These are phyloP conservation scores for Niebla homalea DNA, from an alignment of 495 filamentous ascomycete species.

Conservation along the genomic window DNA sequence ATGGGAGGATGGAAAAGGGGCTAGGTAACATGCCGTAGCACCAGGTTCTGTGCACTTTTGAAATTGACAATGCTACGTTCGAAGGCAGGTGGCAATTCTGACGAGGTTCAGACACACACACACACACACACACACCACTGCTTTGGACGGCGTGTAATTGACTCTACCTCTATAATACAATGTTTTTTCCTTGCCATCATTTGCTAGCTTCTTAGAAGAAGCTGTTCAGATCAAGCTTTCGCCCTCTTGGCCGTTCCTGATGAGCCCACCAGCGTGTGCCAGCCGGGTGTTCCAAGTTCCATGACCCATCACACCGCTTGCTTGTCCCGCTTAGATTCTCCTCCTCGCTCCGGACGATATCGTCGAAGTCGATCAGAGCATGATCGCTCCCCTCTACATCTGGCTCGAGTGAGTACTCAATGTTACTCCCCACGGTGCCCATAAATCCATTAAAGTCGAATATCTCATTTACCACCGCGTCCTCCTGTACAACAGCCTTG, in stretches of 20 bases:
- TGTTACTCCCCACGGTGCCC: conserved; percentile 39
- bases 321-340: conserved; percentile 15
- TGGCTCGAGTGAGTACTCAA: conserved; percentile 44
- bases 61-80: too few relatives aligned
- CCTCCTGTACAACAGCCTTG: conserved; percentile 41
- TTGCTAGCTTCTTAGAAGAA: conserved; percentile 13
- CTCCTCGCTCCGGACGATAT: conserved; percentile 29
- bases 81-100: too few relatives aligned
- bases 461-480: conserved; percentile 27
- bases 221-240: conserved; percentile 3
- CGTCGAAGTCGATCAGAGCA: conserved; percentile 39
- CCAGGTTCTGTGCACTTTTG: too few relatives aligned
- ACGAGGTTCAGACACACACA: too few relatives aligned
- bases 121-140: too few relatives aligned
- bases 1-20: too few relatives aligned
- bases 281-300: conserved; percentile 31
- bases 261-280: conserved; percentile 17
- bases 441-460: conserved; percentile 43
- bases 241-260: conserved; percentile 10
- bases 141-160: too few relatives aligned
- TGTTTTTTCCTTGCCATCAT: too few relatives aligned
- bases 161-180: too few relatives aligned
- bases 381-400: conserved; percentile 45
- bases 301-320: conserved; percentile 40
- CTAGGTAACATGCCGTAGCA: too few relatives aligned